phyloP scores from a whole-genome alignment of 768 basidiomycete species.

The Pleurotus sapidus region DNA sequence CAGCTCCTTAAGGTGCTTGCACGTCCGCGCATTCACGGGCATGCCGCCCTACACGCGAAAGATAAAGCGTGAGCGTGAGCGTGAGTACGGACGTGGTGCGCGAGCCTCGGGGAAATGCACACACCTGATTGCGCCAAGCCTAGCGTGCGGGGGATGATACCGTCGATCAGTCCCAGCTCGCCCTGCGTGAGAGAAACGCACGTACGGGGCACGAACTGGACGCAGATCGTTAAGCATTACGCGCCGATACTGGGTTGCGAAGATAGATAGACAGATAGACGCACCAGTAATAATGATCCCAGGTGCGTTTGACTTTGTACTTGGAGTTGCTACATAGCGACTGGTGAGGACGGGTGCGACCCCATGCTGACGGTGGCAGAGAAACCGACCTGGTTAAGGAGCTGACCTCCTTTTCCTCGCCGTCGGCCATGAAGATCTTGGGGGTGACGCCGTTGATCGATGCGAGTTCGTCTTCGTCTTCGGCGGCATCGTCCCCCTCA shows the following conservation, averaged over 20 bases:
- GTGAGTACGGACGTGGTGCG: neutral
- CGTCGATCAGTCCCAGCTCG: no score
- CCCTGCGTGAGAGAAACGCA: neutral
- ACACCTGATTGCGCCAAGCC: constrained; percentile 34
- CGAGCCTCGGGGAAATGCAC: neutral
- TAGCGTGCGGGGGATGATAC: constrained; percentile 1
- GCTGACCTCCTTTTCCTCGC: constrained; percentile 44
- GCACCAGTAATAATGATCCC: constrained; percentile 38
- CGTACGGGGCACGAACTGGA: constrained; percentile 32
- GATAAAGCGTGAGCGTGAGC: neutral
- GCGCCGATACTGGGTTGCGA: neutral
- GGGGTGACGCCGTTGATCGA: constrained; percentile 53
- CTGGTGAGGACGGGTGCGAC: constrained; percentile 1
- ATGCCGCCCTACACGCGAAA: constrained; percentile 19
- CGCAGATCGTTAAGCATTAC: neutral
- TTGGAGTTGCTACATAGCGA: constrained; percentile 29
- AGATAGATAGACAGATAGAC: constrained; percentile 12
- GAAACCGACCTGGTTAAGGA: constrained; percentile 33
- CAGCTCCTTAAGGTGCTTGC: constrained; percentile 34
- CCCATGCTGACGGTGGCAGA: neutral
- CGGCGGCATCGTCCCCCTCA: constrained; percentile 9
- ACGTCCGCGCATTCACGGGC: constrained; percentile 35
- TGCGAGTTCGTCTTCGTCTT: constrained; percentile 50
- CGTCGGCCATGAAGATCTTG: constrained; percentile 41
- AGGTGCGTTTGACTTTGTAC: constrained; percentile 40